A percentile compares a stretch with the other conserved stretches of the same genome.
These are phyloP conservation scores for Nothopassalora personata DNA, from an alignment of 2,329 filamentous ascomycete species.

Conservation along the genomic window DNA sequence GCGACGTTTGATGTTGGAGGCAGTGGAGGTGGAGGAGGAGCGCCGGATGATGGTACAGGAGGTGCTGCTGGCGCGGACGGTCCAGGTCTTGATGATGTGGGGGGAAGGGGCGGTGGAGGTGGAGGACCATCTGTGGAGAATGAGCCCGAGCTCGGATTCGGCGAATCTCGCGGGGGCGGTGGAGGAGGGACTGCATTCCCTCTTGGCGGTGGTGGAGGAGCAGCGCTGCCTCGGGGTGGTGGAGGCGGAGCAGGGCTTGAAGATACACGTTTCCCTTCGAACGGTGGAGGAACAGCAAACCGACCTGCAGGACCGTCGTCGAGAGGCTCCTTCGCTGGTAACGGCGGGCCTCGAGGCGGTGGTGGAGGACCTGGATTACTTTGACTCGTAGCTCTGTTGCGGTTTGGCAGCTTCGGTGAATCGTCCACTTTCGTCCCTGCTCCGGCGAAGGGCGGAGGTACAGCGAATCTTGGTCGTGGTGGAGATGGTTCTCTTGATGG, in stretches of 20 bases:
- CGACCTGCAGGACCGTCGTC: conserved; percentile 47
- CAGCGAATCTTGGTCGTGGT: conserved; percentile 67
- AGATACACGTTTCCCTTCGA: conserved; percentile 57
- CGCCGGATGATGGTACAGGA: conserved; percentile 34
- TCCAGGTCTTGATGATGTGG: conserved; percentile 14
- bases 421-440: conserved; percentile 60
- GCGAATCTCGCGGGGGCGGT: conserved; percentile 57
- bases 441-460: conserved; percentile 81
- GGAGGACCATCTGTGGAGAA: conserved; percentile 31
- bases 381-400: conserved; percentile 44
- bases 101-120: conserved; percentile 32
- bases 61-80: conserved; percentile 38
- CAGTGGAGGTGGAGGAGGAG: conserved; percentile 39
- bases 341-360: conserved; percentile 33
- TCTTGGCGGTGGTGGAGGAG: conserved; percentile 52
- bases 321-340: conserved; percentile 50
- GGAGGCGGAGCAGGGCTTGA: conserved; percentile 61
- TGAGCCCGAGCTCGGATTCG: conserved; percentile 42
- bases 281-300: conserved; percentile 76
- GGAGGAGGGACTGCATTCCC: conserved; percentile 35
- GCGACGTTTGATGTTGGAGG: conserved; percentile 32
- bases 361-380: conserved; percentile 31
- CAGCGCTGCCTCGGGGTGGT: conserved; percentile 37
- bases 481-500: conserved; percentile 64
- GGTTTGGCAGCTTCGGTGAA: conserved; percentile 46